Base-by-base conservation (phyloP, 148 eudicot genomes). In the Bassia scoparia region DNA sequence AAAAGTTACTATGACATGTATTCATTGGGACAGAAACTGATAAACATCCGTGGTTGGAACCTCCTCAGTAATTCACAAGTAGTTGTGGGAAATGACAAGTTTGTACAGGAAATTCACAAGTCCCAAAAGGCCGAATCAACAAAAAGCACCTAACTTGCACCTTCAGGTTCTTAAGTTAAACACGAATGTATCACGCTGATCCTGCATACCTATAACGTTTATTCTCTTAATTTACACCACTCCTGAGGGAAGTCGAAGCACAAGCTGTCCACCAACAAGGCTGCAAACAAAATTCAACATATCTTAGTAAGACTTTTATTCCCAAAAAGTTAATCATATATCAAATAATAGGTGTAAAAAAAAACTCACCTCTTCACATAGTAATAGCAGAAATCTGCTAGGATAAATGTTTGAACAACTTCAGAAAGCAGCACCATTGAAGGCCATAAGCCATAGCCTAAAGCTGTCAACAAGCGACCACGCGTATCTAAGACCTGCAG, bases 311-410 rank as follows among this genome's bases (percentile, higher is more conserved):
- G 52, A 31, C n/a, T 30, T 44, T 31, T 31, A 31, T 50, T 24
- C 17, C 23, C 10, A 21, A 34, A 4, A 33, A 10, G 14, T 44
- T 62, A 37, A 24, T 10, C 48, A 16, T 16, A 14, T 4, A 26
- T 26, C 18, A 27, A 8, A 33, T 59, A 23, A 55, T 0, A 18
- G 18, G n/a, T 49, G 50, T 24, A 7, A 46, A 54, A 63, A n/a
- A 21, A n/a, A 58, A 61, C 50, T 20, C n/a, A 83, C 86, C 86
- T 83, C 74, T 77, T 80, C 34, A 80, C 79, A 30, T 83, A 83
- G 65, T 83, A 83, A 68, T 83, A 83, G 78, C 86, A 83, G 74
- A 83, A 83, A 78, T 83, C 86, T 61, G 86, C 86, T 10, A 83
- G 67, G 31, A 83, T 83, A 61, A 80, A 83, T 23, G 86, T 83